Evolutionary conservation across 331 rosid genomes (phyloP), one percentile per base, ranked within the genome.

Genomic region (Rosa hybrid): DNA sequence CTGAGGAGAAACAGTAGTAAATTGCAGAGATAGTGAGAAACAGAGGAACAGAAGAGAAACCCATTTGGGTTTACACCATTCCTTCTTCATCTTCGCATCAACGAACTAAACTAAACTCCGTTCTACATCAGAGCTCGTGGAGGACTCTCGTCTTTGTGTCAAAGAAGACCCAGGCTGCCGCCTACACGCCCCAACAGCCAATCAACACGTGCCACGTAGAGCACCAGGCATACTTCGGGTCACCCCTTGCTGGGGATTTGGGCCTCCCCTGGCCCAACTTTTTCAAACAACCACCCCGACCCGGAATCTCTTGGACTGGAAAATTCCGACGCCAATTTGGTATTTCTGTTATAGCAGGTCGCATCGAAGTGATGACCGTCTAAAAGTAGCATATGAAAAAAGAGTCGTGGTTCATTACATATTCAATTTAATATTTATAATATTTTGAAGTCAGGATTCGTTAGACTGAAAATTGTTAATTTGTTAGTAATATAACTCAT

Each of bases 51-150:
- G 63, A 39, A 57, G 44, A 56, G 77, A 54, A 18, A 79, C 75
- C 86, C 78, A 71, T 46, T 71, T 72, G 79, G 46, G 72, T 45
- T 71, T 51, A 21, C 21, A 30, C 49, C 72, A 21, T 51, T 18
- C 78, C 80, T 9, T 72, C 81, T 34, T 71, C 82, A 18, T 77
- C 42, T 41, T 65, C 56, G 56, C 17, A 12, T 50, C 56, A 50
- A 50, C 56, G 3, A 45, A 45, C 49, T 45, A 9, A 45, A 45
- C 54, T 49, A 13, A 49, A 49, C 54, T 12, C 17, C 54, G 6
- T 13, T 13, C 17, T 4, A 49, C 56, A 49, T 2, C 51, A n/a
- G n/a, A n/a, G n/a, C n/a, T n/a, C n/a, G n/a, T n/a, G n/a, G n/a
- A n/a, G 49, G 49, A 46, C 13, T 34, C 57, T 60, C 9, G 20